Conservation (phyloP, 345 rosid species). For the Cochlearia excelsa region DNA sequence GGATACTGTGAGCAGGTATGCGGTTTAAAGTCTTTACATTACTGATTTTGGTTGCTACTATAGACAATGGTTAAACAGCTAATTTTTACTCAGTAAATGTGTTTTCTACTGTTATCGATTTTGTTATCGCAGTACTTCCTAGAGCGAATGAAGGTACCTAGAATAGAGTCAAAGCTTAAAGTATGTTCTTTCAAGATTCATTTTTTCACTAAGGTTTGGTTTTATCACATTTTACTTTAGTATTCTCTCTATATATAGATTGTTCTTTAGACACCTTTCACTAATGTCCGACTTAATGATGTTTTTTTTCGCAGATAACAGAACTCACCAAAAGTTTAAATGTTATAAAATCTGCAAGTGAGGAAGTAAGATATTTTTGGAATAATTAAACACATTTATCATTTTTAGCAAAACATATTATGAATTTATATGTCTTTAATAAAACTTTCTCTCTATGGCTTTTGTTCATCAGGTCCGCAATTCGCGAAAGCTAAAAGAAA, state of each 20-base stretch:
- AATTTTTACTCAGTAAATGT: conserved; percentile 10
- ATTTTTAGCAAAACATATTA: background rate
- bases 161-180: conserved; percentile 91
- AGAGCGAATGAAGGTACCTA: conserved; percentile 98
- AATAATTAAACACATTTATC: background rate
- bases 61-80: too few species aligned
- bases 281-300: background rate
- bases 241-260: conserved; percentile 8
- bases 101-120: conserved; percentile 27
- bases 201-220: conserved; percentile 84
- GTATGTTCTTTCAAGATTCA: conserved; percentile 97
- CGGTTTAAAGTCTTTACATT: conserved; percentile 7
- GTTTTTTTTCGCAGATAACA: conserved; percentile 46
- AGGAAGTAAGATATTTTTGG: conserved; percentile 56
- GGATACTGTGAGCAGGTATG: conserved; percentile 99
- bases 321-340: conserved; percentile 86
- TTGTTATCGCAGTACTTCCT: conserved; percentile 61
- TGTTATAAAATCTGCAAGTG: conserved; percentile 83
- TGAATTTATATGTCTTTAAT: conserved; percentile 13
- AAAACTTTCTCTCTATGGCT: conserved; percentile 11
- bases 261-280: conserved; percentile 8
- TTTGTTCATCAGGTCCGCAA: conserved; percentile 64
- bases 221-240: conserved; percentile 30
- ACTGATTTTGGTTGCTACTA: too few species aligned
- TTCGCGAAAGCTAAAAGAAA: conserved; percentile 81